Evolutionary conservation across 768 basidiomycete genomes (phyloP), one percentile per base, ranked within the genome.

Genomic region (Gymnopilus dilepis): DNA sequence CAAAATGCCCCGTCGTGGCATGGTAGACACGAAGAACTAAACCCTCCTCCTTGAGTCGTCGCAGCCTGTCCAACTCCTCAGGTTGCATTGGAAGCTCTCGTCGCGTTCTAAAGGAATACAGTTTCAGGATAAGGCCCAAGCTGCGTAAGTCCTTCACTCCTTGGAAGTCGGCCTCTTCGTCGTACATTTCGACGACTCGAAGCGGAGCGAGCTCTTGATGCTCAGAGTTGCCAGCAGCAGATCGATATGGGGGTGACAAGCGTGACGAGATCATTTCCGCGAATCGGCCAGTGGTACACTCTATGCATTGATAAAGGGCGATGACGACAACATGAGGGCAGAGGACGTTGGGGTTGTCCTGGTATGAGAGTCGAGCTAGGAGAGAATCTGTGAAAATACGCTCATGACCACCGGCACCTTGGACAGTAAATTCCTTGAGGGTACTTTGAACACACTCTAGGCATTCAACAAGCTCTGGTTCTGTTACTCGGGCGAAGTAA

Each of bases 381-480:
- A 70, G 28, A 38, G 15, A 22, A 34, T 72, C 70, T 15, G 67
- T 65, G 4, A 67, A 37, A 8, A 42, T 26, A 38, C 13, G 34
- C n/a, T 37, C 7, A 3, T 56, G 47, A 19, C 24, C 42, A 3
- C 26, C 42, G 21, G 56, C 43, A 19, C 53, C 63, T 40, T 72
- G 70, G 15, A 72, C 48, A 3, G 70, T 72, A 34, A 72, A 60
- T 53, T 72, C 69, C 41, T 56, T 65, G 15, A 72, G 56, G 1
- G 69, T 68, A 51, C n/a, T 38, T 41, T 70, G 67, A 5, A 66
- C 59, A 17, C 34, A 24, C 21, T 68, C 59, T 12, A 72, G 65
- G 41, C 65, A 66, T 45, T 68, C 63, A 21, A 66, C 59, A 34
- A 72, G 53, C 19, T 68, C 61, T 13, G 22, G 7, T 42, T 68